Evolutionary conservation across 2,329 filamentous ascomycete genomes (phyloP).

Genomic region (Chaetomiaceae sp.): DNA sequence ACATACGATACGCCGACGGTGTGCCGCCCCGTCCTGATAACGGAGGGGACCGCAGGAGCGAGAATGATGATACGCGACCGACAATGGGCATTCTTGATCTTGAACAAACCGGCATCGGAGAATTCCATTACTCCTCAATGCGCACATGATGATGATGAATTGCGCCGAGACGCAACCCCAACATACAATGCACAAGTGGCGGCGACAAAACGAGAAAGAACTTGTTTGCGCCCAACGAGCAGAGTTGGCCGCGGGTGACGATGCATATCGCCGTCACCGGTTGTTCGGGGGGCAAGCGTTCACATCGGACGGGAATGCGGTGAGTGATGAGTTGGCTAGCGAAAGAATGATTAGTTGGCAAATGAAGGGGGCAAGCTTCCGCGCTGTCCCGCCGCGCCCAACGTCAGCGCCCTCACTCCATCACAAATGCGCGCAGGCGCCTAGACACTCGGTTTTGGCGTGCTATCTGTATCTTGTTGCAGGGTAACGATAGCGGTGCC

Average conservation of each 20-base stretch:
- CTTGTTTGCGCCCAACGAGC: constrained; percentile 6
- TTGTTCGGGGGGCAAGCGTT: no score
- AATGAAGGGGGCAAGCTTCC: background rate
- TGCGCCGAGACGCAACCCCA: background rate
- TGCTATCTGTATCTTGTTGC: background rate
- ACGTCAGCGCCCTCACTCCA: background rate
- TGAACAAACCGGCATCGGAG: no score
- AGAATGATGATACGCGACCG: no score
- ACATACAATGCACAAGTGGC: background rate
- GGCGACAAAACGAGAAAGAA: background rate
- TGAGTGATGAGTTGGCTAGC: constrained; percentile 9
- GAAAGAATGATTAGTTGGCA: constrained; percentile 2
- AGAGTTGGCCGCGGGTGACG: constrained; percentile 12
- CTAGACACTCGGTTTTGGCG: constrained; percentile 2
- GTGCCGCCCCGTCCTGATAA: no score
- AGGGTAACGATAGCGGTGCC: background rate
- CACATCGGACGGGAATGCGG: background rate
- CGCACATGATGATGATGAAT: no score
- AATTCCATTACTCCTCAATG: no score
- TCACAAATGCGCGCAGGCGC: constrained; percentile 4
- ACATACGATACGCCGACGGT: no score
- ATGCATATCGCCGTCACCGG: constrained; percentile 6
- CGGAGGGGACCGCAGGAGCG: no score
- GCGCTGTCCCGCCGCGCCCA: constrained; percentile 8
- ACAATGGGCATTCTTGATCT: no score